Conservation (phyloP, 2,329 filamentous ascomycete species). For the Beauveria sp. region DNA sequence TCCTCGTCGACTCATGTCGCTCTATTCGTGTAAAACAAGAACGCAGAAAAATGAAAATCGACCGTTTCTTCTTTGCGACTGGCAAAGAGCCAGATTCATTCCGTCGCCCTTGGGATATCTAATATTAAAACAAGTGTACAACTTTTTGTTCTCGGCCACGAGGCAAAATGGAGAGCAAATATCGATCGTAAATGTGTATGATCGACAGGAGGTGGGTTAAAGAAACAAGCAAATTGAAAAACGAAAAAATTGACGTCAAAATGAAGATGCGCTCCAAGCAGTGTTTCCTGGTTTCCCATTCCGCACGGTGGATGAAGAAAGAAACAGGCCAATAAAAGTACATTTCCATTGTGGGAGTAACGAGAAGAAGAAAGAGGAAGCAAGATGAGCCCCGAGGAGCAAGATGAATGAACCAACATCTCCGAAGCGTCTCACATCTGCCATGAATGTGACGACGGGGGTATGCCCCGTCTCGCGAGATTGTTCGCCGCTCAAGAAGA, state of each 20-base stretch:
- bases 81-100: slow-evolving; percentile 1
- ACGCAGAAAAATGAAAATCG: neutral
- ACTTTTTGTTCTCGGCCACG: neutral
- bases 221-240: neutral
- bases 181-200: neutral
- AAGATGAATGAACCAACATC: too few relatives aligned
- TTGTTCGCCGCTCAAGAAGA: too few relatives aligned
- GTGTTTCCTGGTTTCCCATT: too few relatives aligned
- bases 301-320: too few relatives aligned
- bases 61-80: neutral
- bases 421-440: too few relatives aligned
- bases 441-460: too few relatives aligned
- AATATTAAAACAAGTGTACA: slow-evolving; percentile 6
- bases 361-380: too few relatives aligned
- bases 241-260: neutral
- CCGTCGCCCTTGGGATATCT: neutral
- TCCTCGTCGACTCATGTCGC: slow-evolving; percentile 2
- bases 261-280: too few relatives aligned
- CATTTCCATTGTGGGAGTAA: too few relatives aligned
- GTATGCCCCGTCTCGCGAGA: too few relatives aligned
- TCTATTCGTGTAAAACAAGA: slow-evolving; percentile 12
- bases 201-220: neutral
- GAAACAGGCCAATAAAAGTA: too few relatives aligned
- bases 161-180: neutral
- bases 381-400: too few relatives aligned